Conservation (phyloP, 2,329 filamentous ascomycete species). For the Knufia fluminis region DNA sequence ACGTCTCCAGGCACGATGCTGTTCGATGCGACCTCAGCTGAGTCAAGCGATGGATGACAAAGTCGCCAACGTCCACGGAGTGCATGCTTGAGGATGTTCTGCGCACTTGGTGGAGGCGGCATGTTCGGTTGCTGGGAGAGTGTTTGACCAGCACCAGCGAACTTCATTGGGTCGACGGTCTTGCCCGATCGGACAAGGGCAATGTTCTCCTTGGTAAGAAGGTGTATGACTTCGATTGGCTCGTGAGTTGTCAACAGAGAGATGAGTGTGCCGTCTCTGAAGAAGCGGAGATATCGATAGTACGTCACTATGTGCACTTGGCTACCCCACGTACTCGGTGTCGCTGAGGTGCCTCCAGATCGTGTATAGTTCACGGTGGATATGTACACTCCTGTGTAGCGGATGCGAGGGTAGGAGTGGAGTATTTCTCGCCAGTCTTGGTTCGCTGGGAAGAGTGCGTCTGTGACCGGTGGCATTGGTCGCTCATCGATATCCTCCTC, state of each 20-base stretch:
- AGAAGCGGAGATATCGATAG: constrained; percentile 93
- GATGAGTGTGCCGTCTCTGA: constrained; percentile 76
- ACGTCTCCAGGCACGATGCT: constrained; percentile 46
- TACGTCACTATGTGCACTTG: constrained; percentile 96
- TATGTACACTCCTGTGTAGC: constrained; percentile 95
- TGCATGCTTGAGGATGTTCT: constrained; percentile 59
- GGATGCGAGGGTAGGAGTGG: constrained; percentile 69
- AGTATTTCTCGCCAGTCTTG: constrained; percentile 58
- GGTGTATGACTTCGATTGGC: constrained; percentile 77
- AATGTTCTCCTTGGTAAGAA: constrained; percentile 64
- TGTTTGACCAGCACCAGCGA: constrained; percentile 13
- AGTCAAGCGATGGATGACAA: constrained; percentile 38
- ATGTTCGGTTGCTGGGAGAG: constrained; percentile 23
- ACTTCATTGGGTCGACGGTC: constrained; percentile 15
- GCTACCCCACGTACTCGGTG: constrained; percentile 64
- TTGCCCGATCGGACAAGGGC: constrained; percentile 27
- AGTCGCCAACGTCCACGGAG: constrained; percentile 58
- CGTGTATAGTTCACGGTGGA: constrained; percentile 92
- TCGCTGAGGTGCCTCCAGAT: constrained; percentile 62
- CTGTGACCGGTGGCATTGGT: constrained; percentile 22
- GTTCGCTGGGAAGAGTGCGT: constrained; percentile 19
- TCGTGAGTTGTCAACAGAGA: constrained; percentile 72
- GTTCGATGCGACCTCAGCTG: constrained; percentile 6
- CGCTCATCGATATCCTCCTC: constrained; percentile 7
- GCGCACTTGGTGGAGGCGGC: constrained; percentile 32